phyloP scores from a whole-genome alignment of 2,329 filamentous ascomycete species.

The Exserohilum rostratum region DNA sequence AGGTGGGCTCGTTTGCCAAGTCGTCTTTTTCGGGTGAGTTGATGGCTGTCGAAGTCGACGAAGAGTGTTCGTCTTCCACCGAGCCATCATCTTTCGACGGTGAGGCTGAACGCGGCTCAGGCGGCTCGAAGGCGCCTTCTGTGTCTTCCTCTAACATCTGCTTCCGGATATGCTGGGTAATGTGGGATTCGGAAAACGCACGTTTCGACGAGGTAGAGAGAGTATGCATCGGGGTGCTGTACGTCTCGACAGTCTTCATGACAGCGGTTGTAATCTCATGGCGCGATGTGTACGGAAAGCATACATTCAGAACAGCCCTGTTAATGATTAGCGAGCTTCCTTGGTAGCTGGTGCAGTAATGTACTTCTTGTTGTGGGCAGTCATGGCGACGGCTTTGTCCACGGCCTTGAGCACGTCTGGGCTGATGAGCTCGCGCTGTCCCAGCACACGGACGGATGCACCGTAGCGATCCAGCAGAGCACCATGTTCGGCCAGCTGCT shows the following conservation, averaged over 20 bases:
- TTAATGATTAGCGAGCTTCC: slow-evolving; percentile 7
- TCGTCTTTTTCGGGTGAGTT: slow-evolving; percentile 45
- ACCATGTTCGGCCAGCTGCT: slow-evolving; percentile 89
- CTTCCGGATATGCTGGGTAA: slow-evolving; percentile 78
- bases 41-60: slow-evolving; percentile 48
- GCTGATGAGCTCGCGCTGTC: slow-evolving; percentile 81
- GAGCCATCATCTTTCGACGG: slow-evolving; percentile 45
- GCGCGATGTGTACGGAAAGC: slow-evolving; percentile 95
- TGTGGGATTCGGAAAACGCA: slow-evolving; percentile 85
- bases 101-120: slow-evolving; percentile 38
- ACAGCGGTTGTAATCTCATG: slow-evolving; percentile 95
- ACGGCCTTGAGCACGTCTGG: slow-evolving; percentile 88
- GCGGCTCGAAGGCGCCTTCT: slow-evolving; percentile 34
- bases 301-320: slow-evolving; percentile 82
- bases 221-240: slow-evolving; percentile 68
- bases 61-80: slow-evolving; percentile 38
- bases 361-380: slow-evolving; percentile 81
- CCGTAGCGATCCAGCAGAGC: slow-evolving; percentile 93
- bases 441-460: slow-evolving; percentile 82
- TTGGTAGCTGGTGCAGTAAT: slow-evolving; percentile 17
- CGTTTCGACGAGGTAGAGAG: slow-evolving; percentile 63
- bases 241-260: slow-evolving; percentile 84
- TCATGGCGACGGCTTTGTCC: slow-evolving; percentile 83
- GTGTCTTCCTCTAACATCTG: slow-evolving; percentile 51
- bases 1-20: slow-evolving; percentile 22